Base-by-base conservation (phyloP, 116 monocot genomes). In the Posidonia oceanica region DNA sequence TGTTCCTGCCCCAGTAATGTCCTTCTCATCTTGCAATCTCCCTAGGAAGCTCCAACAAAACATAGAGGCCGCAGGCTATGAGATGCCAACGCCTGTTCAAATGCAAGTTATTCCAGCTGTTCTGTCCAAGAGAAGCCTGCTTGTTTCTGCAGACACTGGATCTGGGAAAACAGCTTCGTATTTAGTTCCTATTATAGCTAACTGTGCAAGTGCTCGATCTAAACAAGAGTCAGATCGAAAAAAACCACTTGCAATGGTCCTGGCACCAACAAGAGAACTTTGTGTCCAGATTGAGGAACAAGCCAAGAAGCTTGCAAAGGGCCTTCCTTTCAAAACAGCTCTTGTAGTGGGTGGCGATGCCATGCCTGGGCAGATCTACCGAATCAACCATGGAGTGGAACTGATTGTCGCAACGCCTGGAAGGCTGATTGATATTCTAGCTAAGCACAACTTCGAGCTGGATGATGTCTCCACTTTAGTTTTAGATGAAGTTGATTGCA, bases 401-500 rank as follows among this genome's bases (percentile, higher is more conserved):
- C 69, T 89, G 39, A 85, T 94, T 67, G 63, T 94, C 57, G 87
- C 81, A 17, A 94, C 90, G 4, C 94, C 94, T 36, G 94, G 94
- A 41, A 84, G 94, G 73, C 62, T 90, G 59, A 84, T 94, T 65
- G 94, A 94, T 83, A 83, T 94, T 59, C 78, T 94, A 15, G 76
- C 55, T 14, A 94, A 87, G 64, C 70, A 87, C 63, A 75, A 83
- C 48, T 54, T 90, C 40, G 83, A 89, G n/a, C 77, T 94, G 16
- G 73, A 68, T 68, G 83, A 81, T 39, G 65, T 94, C 66, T 73
- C 63, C 54, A 53, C 82, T 41, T 70, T 90, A 21, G 94, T 94
- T 72, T 67, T 94, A 42, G 94, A 94, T 80, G 90, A 94, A 73
- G 90, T 94, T 14, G 94, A 94, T 54, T 87, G 87, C 70, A 86